Evolutionary conservation across 2,329 filamentous ascomycete genomes (phyloP).

Genomic region (Aspergillus costaricaensis): DNA sequence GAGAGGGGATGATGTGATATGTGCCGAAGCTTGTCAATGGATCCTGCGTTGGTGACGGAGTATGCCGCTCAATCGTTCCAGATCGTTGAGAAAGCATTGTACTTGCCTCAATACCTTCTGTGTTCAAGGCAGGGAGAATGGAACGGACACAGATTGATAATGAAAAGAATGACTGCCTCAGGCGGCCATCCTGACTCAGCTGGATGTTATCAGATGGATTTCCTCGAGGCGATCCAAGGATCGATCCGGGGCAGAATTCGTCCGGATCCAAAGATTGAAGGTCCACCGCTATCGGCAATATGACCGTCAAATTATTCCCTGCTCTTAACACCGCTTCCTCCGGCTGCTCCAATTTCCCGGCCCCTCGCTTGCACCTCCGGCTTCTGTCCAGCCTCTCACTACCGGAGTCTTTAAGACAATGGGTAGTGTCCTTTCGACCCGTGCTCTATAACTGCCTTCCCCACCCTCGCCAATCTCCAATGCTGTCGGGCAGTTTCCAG

Average conservation of each 20-base stretch:
- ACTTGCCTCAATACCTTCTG: no score
- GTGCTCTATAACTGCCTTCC: neutral
- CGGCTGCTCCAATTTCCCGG: neutral
- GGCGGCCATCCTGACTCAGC: neutral
- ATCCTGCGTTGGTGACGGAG: no score
- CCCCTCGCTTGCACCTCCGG: neutral
- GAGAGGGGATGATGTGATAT: no score
- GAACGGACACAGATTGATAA: no score
- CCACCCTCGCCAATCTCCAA: neutral
- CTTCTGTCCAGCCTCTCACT: neutral
- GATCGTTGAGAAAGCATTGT: no score
- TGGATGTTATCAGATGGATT: neutral
- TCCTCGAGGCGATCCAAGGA: neutral
- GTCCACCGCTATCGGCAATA: slow-evolving; percentile 6
- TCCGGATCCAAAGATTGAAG: neutral
- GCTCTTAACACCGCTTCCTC: slow-evolving; percentile 1
- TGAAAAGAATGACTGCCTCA: neutral
- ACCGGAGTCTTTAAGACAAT: slow-evolving; percentile 1
- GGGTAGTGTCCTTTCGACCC: neutral
- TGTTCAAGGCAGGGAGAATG: no score
- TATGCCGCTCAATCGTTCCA: no score
- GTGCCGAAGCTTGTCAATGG: no score
- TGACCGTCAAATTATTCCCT: slow-evolving; percentile 3
- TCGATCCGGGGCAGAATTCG: neutral
- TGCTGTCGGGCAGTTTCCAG: neutral